Evolutionary conservation across 306 rosid species (phyloP), one percentile per base, ranked within the genome.

Genomic region (Cyamopsis tetragonoloba): DNA sequence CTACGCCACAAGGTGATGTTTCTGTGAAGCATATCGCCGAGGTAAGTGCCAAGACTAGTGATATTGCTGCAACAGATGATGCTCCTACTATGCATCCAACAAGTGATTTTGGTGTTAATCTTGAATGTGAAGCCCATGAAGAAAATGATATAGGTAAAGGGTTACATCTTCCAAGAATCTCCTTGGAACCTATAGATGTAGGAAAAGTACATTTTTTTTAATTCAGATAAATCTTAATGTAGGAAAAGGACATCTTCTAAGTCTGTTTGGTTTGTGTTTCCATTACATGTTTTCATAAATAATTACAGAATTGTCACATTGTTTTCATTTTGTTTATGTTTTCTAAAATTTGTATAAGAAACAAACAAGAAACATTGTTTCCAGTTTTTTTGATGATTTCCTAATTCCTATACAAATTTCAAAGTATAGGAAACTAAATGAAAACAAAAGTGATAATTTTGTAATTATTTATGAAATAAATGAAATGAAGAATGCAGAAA

Each of bases 61-160:
- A 68, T 61, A 43, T 19, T 75, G 57, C 81, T 17, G 75, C 74
- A 50, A 66, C 76, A 73, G 72, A 70, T 61, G 72, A 70, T 61
- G 46, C 72, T 80, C 63, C 39, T 13, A 66, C 47, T 28, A 58
- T 15, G 44, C 68, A 68, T 56, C 72, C 80, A 3, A 34, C 64
- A 53, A 75, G 67, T 14, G 69, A 72, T 59, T 68, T 83, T 32
- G 78, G 49, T 35, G 44, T 34, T 82, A 80, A 73, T 75, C 67
- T 47, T 1, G 73, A 51, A 62, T 27, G 56, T 71, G 67, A 69
- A 68, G 62, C 63, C 10, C 42, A 6, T 38, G 60, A 77, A 65
- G 79, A 64, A 69, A 41, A 38, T 74, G 64, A 80, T 48, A 64
- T 49, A 24, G 87, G 87, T 89, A 42, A n/a, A 57, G 70, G 50